Evolutionary conservation across 1,284 basidiomycete species (phyloP).

Genomic region (Rhodotorula sp.): DNA sequence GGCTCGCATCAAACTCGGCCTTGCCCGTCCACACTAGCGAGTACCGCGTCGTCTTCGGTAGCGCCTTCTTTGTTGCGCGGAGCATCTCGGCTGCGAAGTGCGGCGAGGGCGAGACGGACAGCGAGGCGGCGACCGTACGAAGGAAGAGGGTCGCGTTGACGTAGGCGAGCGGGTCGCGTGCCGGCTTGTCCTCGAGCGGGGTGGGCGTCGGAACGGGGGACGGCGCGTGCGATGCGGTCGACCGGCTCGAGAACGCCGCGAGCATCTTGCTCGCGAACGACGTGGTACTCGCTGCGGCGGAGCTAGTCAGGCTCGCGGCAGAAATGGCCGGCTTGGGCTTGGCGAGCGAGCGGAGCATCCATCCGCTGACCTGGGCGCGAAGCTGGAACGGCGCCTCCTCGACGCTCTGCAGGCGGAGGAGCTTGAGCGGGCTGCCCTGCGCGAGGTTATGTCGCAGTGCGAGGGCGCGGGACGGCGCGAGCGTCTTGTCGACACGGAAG

Average conservation of each 20-base stretch:
- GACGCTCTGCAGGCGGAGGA: slow-evolving; percentile 70
- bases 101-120: slow-evolving; percentile 71
- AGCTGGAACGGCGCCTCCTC: slow-evolving; percentile 75
- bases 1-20: slow-evolving; percentile 69
- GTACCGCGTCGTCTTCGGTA: slow-evolving; percentile 74
- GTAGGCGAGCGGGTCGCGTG: slow-evolving; percentile 60
- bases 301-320: slow-evolving; percentile 7
- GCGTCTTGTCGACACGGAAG: slow-evolving; percentile 70
- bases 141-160: slow-evolving; percentile 70
- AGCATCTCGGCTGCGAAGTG: slow-evolving; percentile 78
- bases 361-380: slow-evolving; percentile 77
- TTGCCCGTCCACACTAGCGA: slow-evolving; percentile 90
- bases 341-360: slow-evolving; percentile 62
- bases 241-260: slow-evolving; percentile 54
- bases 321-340: slow-evolving; percentile 24
- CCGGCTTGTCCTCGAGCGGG: background rate
- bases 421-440: slow-evolving; percentile 54
- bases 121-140: slow-evolving; percentile 78
- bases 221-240: slow-evolving; percentile 50
- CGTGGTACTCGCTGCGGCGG: slow-evolving; percentile 52
- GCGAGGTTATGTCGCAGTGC: slow-evolving; percentile 60
- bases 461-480: slow-evolving; percentile 63
- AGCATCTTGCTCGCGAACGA: slow-evolving; percentile 71
- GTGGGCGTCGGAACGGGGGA: slow-evolving; percentile 46
- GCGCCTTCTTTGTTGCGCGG: slow-evolving; percentile 92